Percentiles rank a stretch among this genome's conserved stretches.
Evolutionary conservation across 2,329 filamentous ascomycete species (phyloP).

Genomic region (Ceratocystis alfenasii): DNA sequence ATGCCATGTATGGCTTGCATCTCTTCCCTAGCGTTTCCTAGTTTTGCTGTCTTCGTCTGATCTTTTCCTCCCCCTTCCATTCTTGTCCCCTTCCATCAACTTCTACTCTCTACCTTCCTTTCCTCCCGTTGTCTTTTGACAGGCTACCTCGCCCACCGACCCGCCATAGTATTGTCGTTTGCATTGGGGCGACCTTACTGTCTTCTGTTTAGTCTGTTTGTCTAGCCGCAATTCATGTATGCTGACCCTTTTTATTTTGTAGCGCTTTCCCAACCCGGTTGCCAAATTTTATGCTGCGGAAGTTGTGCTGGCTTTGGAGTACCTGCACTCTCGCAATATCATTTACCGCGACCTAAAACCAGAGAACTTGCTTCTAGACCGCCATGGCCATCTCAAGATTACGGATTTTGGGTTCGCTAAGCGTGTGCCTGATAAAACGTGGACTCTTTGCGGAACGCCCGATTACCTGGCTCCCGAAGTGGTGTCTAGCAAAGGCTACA

Average conservation of each 20-base stretch:
- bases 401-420: conserved; percentile 99
- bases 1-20: not conserved
- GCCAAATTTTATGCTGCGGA: conserved; percentile 99
- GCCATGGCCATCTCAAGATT: conserved; percentile 90
- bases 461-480: conserved; percentile 97
- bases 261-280: conserved; percentile 97
- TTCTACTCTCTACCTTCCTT: not conserved
- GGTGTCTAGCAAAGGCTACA: conserved; percentile 98
- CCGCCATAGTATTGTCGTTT: not conserved
- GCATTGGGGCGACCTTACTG: not conserved
- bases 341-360: conserved; percentile 97
- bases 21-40: conserved; percentile 1
- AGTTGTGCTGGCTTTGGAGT: conserved; percentile 89
- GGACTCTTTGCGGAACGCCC: conserved; percentile 94
- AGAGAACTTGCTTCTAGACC: conserved; percentile 81
- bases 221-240: not conserved
- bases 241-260: conserved; percentile 10
- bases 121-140: too few species aligned
- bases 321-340: conserved; percentile 86
- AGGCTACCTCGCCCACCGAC: too few species aligned
- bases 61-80: not conserved
- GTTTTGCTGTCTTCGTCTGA: conserved; percentile 3
- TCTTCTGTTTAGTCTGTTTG: not conserved
- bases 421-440: conserved; percentile 95
- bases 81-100: too few species aligned